phyloP scores from a whole-genome alignment of 805 yeast genomes.

The Ogataea pini region DNA sequence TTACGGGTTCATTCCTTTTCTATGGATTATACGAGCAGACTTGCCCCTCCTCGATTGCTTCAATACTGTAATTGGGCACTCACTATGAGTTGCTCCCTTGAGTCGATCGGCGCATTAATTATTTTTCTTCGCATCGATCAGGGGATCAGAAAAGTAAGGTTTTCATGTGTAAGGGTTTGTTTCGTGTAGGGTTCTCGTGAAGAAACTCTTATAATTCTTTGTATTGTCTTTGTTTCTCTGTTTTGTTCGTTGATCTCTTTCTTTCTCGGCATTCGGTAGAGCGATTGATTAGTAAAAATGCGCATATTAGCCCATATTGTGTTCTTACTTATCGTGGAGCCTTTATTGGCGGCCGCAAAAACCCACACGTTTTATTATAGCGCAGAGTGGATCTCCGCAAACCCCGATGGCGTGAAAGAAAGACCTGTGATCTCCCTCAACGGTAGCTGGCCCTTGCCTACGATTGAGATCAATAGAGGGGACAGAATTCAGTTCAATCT shows the following conservation, averaged over 20 bases:
- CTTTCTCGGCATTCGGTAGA: not conserved
- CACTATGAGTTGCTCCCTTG: no score
- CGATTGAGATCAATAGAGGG: constrained; percentile 61
- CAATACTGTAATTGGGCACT: no score
- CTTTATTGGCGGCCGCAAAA: constrained; percentile 23
- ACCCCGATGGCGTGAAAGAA: constrained; percentile 63
- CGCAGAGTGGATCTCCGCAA: constrained; percentile 60
- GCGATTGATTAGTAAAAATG: constrained; percentile 1
- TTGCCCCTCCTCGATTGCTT: no score
- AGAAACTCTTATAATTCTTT: not conserved
- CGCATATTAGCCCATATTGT: constrained; percentile 4
- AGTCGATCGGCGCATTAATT: no score
- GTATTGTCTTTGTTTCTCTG: not conserved
- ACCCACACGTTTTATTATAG: constrained; percentile 60
- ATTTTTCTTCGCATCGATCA: no score
- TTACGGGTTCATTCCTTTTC: no score
- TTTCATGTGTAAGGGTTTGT: no score
- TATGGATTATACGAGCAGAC: no score
- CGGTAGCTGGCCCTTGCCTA: constrained; percentile 73
- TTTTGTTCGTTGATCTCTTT: not conserved
- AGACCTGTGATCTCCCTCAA: constrained; percentile 67
- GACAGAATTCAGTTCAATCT: constrained; percentile 61
- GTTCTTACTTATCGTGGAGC: constrained; percentile 2
- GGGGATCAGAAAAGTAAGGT: no score
- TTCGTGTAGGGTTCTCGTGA: not conserved